Evolutionary conservation across 2,329 filamentous ascomycete genomes (phyloP).

Genomic region (Dryadomyces quercus-mongolicae): DNA sequence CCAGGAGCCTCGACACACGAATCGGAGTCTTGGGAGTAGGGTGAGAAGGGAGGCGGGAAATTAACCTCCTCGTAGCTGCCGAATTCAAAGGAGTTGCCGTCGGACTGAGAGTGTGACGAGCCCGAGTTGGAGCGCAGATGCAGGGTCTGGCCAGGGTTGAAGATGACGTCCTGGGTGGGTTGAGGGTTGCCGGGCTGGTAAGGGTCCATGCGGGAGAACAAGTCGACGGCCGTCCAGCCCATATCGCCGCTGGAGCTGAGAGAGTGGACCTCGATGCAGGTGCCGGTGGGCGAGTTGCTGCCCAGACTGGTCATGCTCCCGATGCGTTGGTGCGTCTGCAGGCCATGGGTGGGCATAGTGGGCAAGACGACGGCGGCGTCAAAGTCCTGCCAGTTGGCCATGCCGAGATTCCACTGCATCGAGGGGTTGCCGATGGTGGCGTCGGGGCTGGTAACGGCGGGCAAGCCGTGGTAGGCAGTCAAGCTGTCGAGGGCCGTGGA

Average conservation of each 20-base stretch:
- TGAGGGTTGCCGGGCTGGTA: slow-evolving; percentile 40
- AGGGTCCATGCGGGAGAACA: slow-evolving; percentile 59
- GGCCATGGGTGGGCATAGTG: slow-evolving; percentile 23
- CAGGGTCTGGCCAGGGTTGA: slow-evolving; percentile 83
- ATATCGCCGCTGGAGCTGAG: slow-evolving; percentile 62
- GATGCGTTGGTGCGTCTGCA: slow-evolving; percentile 18
- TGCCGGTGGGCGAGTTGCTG: slow-evolving; percentile 62
- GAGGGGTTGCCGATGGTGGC: slow-evolving; percentile 34
- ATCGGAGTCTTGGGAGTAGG: slow-evolving; percentile 76
- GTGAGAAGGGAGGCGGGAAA: slow-evolving; percentile 52
- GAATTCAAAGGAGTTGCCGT: slow-evolving; percentile 54
- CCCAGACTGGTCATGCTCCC: slow-evolving; percentile 29
- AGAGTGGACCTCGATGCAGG: slow-evolving; percentile 77
- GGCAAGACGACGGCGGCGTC: slow-evolving; percentile 44
- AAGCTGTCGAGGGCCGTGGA: slow-evolving; percentile 29
- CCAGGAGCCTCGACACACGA: slow-evolving; percentile 50
- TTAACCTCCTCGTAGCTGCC: slow-evolving; percentile 71
- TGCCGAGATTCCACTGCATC: slow-evolving; percentile 49
- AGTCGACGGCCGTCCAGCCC: slow-evolving; percentile 66
- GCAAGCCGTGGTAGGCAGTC: slow-evolving; percentile 46
- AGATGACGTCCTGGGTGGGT: slow-evolving; percentile 51
- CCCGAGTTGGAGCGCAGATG: slow-evolving; percentile 82
- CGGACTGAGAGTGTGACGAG: slow-evolving; percentile 67
- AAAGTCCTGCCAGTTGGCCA: slow-evolving; percentile 73
- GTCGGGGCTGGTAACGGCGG: slow-evolving; percentile 38